phyloP scores from a whole-genome alignment of 352 stramenopile species.

The Phytophthora sansomeana region DNA sequence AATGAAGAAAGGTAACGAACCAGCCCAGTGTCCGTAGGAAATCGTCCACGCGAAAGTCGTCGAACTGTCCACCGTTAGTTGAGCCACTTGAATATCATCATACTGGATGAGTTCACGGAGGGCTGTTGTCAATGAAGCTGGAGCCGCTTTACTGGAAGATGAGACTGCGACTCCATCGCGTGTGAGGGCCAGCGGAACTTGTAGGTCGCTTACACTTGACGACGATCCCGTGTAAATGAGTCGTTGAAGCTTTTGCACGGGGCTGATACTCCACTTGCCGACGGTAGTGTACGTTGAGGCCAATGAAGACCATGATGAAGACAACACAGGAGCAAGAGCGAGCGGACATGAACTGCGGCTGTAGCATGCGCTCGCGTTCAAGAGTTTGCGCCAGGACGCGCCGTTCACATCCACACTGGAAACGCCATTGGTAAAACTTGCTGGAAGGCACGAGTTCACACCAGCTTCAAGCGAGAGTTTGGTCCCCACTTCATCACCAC shows the following conservation, averaged over 20 bases:
- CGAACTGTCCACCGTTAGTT: slow-evolving; percentile 23
- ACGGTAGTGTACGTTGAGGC: slow-evolving; percentile 36
- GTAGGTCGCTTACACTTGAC: slow-evolving; percentile 9
- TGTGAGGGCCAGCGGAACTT: slow-evolving; percentile 30
- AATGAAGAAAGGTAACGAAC: slow-evolving; percentile 39
- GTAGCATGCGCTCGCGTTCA: slow-evolving; percentile 63
- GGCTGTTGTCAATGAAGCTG: slow-evolving; percentile 26
- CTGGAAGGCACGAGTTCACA: slow-evolving; percentile 43
- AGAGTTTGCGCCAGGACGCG: slow-evolving; percentile 53
- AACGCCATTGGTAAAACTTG: slow-evolving; percentile 2
- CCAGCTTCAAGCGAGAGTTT: slow-evolving; percentile 44
- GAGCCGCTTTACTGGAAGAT: slow-evolving; percentile 27
- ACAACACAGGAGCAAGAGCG: slow-evolving; percentile 48
- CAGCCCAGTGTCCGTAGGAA: slow-evolving; percentile 44
- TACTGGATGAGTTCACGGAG: slow-evolving; percentile 48
- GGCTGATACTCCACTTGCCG: slow-evolving; percentile 49
- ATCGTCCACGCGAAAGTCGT: slow-evolving; percentile 45
- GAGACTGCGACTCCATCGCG: slow-evolving; percentile 28
- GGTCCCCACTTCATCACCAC: slow-evolving; percentile 28
- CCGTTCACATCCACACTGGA: slow-evolving; percentile 38
- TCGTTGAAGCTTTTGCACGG: slow-evolving; percentile 49
- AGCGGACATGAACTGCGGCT: slow-evolving; percentile 50
- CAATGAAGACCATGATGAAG: slow-evolving; percentile 28
- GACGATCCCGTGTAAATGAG: slow-evolving; percentile 27
- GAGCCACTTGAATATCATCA: slow-evolving; percentile 47